Evolutionary conservation across 2,329 filamentous ascomycete genomes (phyloP).

Genomic region (Aspergillus sp.): DNA sequence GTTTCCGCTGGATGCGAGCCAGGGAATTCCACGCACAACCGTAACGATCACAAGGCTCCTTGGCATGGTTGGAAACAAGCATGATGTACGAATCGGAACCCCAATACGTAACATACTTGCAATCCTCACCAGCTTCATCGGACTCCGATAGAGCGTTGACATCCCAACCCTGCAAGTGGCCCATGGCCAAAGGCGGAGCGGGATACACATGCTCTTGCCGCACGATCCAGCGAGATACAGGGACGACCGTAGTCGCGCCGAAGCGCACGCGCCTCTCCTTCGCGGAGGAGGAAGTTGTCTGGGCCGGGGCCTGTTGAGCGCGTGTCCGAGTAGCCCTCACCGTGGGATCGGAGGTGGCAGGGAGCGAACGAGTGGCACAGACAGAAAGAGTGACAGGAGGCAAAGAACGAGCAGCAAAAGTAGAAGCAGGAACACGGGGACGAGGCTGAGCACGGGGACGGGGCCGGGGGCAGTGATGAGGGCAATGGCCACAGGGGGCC

Average conservation of each 20-base stretch:
- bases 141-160: conserved; percentile 13
- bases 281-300: neutral
- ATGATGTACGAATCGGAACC: conserved; percentile 15
- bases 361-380: conserved; percentile 2
- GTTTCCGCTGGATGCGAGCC: conserved; percentile 1
- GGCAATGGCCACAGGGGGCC: no score
- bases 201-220: conserved; percentile 19
- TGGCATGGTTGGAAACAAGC: conserved; percentile 6
- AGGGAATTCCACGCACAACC: conserved; percentile 10
- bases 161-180: conserved; percentile 15
- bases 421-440: no score
- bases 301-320: conserved; percentile 8
- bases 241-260: conserved; percentile 19
- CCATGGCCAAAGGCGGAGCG: conserved; percentile 4
- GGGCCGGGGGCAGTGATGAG: no score
- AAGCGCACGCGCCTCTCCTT: conserved; percentile 19
- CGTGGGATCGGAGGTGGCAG: neutral
- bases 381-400: neutral
- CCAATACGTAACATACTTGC: conserved; percentile 12
- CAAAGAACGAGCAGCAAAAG: conserved; percentile 1
- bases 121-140: conserved; percentile 10
- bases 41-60: conserved; percentile 4
- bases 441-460: no score
- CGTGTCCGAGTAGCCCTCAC: conserved; percentile 5
- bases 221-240: conserved; percentile 29